phyloP scores from a whole-genome alignment of 768 basidiomycete species.

The Pulveroboletus ravenelii region DNA sequence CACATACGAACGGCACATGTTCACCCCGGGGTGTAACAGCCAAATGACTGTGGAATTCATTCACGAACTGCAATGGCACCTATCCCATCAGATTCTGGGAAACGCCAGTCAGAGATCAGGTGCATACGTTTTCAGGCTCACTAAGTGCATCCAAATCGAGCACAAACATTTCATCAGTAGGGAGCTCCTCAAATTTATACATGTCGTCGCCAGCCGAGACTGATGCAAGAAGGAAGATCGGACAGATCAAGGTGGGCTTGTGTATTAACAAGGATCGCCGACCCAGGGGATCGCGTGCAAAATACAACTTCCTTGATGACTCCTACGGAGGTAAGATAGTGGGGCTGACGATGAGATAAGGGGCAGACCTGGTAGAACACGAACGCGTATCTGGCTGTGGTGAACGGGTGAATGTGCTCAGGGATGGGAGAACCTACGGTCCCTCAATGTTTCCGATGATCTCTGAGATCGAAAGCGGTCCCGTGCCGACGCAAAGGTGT shows the following conservation, averaged over 20 bases:
- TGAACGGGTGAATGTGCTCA: neutral
- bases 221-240: slow-evolving; percentile 62
- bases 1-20: slow-evolving; percentile 23
- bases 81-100: neutral
- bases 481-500: slow-evolving; percentile 20
- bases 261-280: slow-evolving; percentile 80
- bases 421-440: slow-evolving; percentile 53
- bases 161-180: slow-evolving; percentile 52
- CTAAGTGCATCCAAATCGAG: slow-evolving; percentile 40
- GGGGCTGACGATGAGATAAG: neutral
- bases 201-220: slow-evolving; percentile 48
- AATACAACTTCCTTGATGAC: slow-evolving; percentile 50
- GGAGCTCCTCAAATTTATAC: slow-evolving; percentile 58
- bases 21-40: slow-evolving; percentile 19
- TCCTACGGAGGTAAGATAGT: slow-evolving; percentile 32
- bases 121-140: slow-evolving; percentile 24
- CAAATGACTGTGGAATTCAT: slow-evolving; percentile 18
- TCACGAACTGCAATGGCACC: slow-evolving; percentile 14
- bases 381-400: slow-evolving; percentile 62
- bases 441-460: slow-evolving; percentile 68
- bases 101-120: neutral
- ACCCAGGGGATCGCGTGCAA: slow-evolving; percentile 79
- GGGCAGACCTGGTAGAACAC: slow-evolving; percentile 68
- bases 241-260: slow-evolving; percentile 42
- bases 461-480: slow-evolving; percentile 40